phyloP scores from a whole-genome alignment of 148 eudicot genomes.

The Limonium bicolor region DNA sequence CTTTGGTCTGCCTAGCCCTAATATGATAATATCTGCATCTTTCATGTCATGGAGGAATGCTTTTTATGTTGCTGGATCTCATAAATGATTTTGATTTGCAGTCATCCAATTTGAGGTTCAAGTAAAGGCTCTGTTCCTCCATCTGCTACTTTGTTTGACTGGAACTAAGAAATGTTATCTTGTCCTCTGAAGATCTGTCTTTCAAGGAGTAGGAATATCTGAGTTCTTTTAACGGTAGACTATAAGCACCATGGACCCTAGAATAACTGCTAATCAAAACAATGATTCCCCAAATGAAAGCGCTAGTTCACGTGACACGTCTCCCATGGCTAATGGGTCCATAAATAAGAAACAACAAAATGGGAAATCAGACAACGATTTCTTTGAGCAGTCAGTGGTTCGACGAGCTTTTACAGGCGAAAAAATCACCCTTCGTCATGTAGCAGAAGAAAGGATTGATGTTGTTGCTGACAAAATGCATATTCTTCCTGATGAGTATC shows the following conservation, averaged over 20 bases:
- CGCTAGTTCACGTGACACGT: conserved; percentile 90
- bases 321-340: conserved; percentile 67
- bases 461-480: conserved; percentile 36
- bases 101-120: too few relatives aligned
- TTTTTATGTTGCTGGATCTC: too few relatives aligned
- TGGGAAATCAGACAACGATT: conserved; percentile 66
- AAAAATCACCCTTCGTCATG: conserved; percentile 43
- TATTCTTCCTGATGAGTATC: conserved; percentile 25
- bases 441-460: conserved; percentile 47
- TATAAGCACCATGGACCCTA: conserved; percentile 29
- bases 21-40: too few relatives aligned
- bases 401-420: conserved; percentile 56
- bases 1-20: too few relatives aligned
- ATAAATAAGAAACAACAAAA: conserved; percentile 45
- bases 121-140: too few relatives aligned
- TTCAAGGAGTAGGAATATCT: too few relatives aligned
- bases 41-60: too few relatives aligned
- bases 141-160: too few relatives aligned
- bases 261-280: conserved; percentile 38
- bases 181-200: too few relatives aligned
- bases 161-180: too few relatives aligned
- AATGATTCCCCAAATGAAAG: conserved; percentile 91
- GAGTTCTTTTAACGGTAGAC: too few relatives aligned
- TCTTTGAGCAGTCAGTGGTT: conserved; percentile 70
- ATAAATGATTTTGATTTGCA: too few relatives aligned